phyloP scores from a whole-genome alignment of 2,329 filamentous ascomycete genomes.

The Botryotinia globosa region DNA sequence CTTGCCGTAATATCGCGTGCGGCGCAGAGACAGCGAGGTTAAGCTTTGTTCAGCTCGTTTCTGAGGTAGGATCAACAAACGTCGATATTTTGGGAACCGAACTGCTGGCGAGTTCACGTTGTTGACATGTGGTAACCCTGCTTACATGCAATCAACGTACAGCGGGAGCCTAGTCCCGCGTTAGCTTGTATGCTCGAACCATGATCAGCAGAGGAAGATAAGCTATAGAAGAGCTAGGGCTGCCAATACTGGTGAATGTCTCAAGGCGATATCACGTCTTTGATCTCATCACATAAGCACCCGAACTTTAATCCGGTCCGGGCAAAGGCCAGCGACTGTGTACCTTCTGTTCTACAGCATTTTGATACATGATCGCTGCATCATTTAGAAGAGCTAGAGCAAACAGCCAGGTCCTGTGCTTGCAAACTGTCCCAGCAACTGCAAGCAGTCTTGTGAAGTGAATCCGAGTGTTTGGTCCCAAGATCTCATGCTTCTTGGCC shows the following conservation, averaged over 20 bases:
- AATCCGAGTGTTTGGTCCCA: background rate
- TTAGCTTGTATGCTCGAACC: background rate
- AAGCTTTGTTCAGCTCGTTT: slow-evolving; percentile 7
- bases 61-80: background rate
- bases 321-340: background rate
- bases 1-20: background rate
- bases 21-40: background rate
- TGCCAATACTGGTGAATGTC: background rate
- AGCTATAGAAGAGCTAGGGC: background rate
- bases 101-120: background rate
- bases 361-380: background rate
- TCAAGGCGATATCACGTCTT: background rate
- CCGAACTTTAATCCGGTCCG: background rate
- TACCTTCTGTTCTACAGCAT: background rate
- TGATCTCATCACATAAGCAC: background rate
- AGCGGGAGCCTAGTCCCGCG: background rate
- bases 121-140: slow-evolving; percentile 8
- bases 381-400: background rate
- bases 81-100: background rate
- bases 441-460: background rate
- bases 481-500: background rate
- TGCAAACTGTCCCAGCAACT: background rate
- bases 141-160: background rate
- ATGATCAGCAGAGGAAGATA: background rate
- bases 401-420: background rate